Percentiles rank a stretch among this genome's conserved stretches.
phyloP scores from a whole-genome alignment of 768 basidiomycete genomes.

The Tubosaeta sp. region DNA sequence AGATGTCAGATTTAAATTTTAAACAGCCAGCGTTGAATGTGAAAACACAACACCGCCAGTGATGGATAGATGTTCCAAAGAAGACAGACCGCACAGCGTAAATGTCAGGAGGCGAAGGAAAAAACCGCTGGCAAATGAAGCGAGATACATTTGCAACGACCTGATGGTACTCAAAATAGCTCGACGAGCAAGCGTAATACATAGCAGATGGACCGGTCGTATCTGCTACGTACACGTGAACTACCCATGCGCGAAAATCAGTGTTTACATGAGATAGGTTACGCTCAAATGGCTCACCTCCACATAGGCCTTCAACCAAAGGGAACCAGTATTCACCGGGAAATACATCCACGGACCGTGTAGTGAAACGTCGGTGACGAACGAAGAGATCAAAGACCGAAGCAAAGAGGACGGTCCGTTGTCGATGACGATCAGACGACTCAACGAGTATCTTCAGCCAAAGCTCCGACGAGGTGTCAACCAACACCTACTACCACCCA shows the following conservation, averaged over 20 bases:
- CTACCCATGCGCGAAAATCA: conserved; percentile 36
- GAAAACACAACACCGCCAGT: no score
- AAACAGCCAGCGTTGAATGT: no score
- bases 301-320: conserved; percentile 64
- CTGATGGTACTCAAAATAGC: no score
- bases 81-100: no score
- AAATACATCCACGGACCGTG: conserved; percentile 50
- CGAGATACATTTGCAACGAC: no score
- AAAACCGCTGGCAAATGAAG: no score
- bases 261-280: neutral
- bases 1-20: no score
- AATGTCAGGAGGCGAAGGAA: no score
- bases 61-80: no score
- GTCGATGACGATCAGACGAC: conserved; percentile 77
- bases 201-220: conserved; percentile 51
- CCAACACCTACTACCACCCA: conserved; percentile 90
- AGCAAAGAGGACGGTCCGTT: conserved; percentile 60
- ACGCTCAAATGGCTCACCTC: conserved; percentile 45
- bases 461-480: conserved; percentile 18
- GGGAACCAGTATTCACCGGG: conserved; percentile 86
- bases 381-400: conserved; percentile 56
- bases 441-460: conserved; percentile 23
- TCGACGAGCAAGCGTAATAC: conserved; percentile 27
- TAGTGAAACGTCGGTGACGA: conserved; percentile 61
- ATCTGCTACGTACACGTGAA: conserved; percentile 69